Evolutionary conservation across 768 basidiomycete genomes (phyloP), one percentile per base, ranked within the genome.

Genomic region (Scleroderma bovista): DNA sequence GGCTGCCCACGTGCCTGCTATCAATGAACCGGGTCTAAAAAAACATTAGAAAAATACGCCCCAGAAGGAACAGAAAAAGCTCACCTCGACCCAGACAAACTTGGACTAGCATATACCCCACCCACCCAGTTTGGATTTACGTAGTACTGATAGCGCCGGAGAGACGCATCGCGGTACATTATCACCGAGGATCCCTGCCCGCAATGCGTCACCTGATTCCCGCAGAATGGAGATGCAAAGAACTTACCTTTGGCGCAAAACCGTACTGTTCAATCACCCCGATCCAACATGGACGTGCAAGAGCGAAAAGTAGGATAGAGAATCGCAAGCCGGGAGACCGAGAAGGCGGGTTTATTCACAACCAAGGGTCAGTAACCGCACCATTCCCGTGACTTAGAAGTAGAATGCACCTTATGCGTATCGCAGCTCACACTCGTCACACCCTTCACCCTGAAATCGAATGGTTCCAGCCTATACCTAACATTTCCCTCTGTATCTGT

Each of bases 341-440:
- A 44, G 24, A 8, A 26, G 13, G 42, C 22, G n/a, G n/a, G n/a
- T n/a, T n/a, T n/a, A n/a, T n/a, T n/a, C n/a, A n/a, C n/a, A n/a
- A n/a, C n/a, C n/a, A n/a, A n/a, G n/a, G n/a, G 7, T 16, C 42
- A 43, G 23, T 22, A 43, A 24, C n/a, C 13, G 12, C 19, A 40
- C 20, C 15, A 7, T 22, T 11, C 39, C n/a, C 3, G 12, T 6
- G 17, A 42, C 24, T n/a, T 11, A 32, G 20, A 16, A 51, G 13
- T 38, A 50, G 33, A 19, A 26, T 60, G 44, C 57, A 86, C 89
- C 73, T 95, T 95, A 72, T 96, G 93, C 7, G 91, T 92, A 72
- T 99, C 95, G 65, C 94, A 96, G 53, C 91, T 93, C 48, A 97
- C 90, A 58, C 84, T 86, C 3, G 94, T 97, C 20, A 99, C 95